Evolutionary conservation across 345 rosid genomes (phyloP).

Genomic region (Ceriops zippeliana): DNA sequence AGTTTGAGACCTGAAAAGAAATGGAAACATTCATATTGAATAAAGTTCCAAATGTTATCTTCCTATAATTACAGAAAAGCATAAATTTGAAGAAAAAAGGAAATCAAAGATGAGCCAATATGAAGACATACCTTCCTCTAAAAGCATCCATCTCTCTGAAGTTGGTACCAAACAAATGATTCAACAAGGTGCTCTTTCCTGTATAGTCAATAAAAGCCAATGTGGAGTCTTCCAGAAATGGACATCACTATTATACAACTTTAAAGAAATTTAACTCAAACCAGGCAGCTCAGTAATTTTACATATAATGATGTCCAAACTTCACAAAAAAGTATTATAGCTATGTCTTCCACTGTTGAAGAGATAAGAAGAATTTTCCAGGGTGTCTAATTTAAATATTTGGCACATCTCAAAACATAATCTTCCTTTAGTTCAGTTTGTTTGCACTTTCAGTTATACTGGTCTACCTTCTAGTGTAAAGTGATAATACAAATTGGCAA

Average conservation of each 20-base stretch:
- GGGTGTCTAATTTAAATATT: background rate
- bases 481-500: background rate
- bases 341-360: background rate
- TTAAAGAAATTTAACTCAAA: too few relatives aligned
- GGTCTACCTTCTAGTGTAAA: background rate
- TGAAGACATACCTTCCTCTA: slow-evolving; percentile 73
- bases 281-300: too few relatives aligned
- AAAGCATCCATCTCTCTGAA: slow-evolving; percentile 99
- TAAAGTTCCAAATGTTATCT: background rate
- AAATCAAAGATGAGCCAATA: slow-evolving; percentile 7
- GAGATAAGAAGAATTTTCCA: background rate
- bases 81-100: background rate
- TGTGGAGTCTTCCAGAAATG: slow-evolving; percentile 16
- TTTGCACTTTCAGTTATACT: background rate
- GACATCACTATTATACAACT: background rate
- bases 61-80: background rate
- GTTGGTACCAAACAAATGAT: slow-evolving; percentile 83
- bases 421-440: background rate
- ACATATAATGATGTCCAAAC: too few relatives aligned
- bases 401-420: background rate
- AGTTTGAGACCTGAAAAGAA: slow-evolving; percentile 77
- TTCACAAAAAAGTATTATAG: background rate
- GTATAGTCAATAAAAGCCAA: slow-evolving; percentile 32
- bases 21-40: background rate
- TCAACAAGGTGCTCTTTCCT: slow-evolving; percentile 97